Percentiles rank a stretch among this genome's conserved stretches.
These are phyloP conservation scores for Auriculariales sp. DNA, from an alignment of 768 basidiomycete species.

Conservation along the genomic window DNA sequence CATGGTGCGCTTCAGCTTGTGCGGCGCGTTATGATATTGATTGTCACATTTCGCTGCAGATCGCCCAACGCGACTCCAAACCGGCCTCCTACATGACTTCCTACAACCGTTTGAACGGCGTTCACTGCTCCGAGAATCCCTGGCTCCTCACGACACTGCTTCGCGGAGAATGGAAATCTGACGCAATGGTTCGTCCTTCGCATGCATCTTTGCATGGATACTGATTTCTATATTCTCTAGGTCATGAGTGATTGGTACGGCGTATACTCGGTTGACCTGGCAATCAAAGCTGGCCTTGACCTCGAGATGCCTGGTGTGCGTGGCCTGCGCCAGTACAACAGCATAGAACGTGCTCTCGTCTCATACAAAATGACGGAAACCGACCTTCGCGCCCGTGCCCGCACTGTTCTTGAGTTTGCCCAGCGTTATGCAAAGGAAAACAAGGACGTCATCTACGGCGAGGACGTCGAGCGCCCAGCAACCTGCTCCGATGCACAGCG, in stretches of 20 bases:
- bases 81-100: constrained; percentile 59
- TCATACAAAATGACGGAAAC: no score
- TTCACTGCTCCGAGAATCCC: constrained; percentile 42
- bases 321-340: constrained; percentile 22
- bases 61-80: background rate
- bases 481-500: constrained; percentile 48
- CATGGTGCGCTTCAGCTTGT: no score
- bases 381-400: no score
- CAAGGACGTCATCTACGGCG: constrained; percentile 59
- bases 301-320: constrained; percentile 45
- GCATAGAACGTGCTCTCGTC: constrained; percentile 25
- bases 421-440: constrained; percentile 50
- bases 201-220: background rate
- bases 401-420: constrained; percentile 41
- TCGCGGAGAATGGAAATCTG: constrained; percentile 49
- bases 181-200: constrained; percentile 26
- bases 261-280: constrained; percentile 22
- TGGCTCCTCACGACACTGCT: constrained; percentile 36
- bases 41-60: no score
- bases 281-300: constrained; percentile 48
- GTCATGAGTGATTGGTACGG: constrained; percentile 46
- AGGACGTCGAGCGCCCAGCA: constrained; percentile 44
- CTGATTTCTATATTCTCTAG: no score
- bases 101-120: constrained; percentile 49
- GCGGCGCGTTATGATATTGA: no score